A percentile compares a stretch with the other conserved stretches of the same genome.
Conservation (phyloP, 1,284 basidiomycete genomes). For the Dichomitus squalens region DNA sequence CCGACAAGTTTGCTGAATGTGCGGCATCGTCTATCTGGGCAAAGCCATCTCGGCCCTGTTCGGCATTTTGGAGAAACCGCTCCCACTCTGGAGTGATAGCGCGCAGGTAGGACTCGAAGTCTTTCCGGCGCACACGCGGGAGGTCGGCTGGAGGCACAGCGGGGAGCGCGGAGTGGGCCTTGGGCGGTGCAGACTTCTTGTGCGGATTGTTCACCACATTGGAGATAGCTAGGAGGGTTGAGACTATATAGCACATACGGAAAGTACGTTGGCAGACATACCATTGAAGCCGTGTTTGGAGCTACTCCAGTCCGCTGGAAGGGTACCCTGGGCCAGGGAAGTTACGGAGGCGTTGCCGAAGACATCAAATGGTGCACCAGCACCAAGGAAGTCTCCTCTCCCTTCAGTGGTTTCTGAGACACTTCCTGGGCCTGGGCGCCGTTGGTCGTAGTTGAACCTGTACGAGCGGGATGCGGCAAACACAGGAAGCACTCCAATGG, state of each 20-base stretch:
- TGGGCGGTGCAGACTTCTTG: conserved; percentile 81
- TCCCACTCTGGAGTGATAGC: conserved; percentile 80
- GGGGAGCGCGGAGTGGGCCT: conserved; percentile 80
- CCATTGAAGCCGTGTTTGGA: conserved; percentile 80
- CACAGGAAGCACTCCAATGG: conserved; percentile 45
- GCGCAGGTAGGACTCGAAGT: conserved; percentile 83
- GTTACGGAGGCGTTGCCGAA: conserved; percentile 24
- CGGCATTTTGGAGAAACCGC: conserved; percentile 56
- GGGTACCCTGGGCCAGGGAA: conserved; percentile 33
- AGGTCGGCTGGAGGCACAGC: conserved; percentile 70
- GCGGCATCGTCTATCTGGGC: conserved; percentile 41
- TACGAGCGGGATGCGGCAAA: conserved; percentile 53
- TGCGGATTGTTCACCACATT: conserved; percentile 86
- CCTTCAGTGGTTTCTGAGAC: conserved; percentile 68
- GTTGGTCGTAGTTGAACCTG: conserved; percentile 68
- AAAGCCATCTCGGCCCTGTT: conserved; percentile 48
- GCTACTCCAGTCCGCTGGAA: conserved; percentile 76
- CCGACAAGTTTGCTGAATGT: conserved; percentile 31
- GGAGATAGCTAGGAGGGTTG: conserved; percentile 55
- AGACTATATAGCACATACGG: not conserved
- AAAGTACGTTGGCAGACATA: conserved; percentile 33
- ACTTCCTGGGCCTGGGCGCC: conserved; percentile 61
- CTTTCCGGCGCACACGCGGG: conserved; percentile 79
- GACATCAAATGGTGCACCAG: conserved; percentile 28
- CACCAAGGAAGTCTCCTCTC: conserved; percentile 41